Evolutionary conservation across 2,329 filamentous ascomycete genomes (phyloP), one percentile per base, ranked within the genome.

Genomic region (Geosmithia putterillii): DNA sequence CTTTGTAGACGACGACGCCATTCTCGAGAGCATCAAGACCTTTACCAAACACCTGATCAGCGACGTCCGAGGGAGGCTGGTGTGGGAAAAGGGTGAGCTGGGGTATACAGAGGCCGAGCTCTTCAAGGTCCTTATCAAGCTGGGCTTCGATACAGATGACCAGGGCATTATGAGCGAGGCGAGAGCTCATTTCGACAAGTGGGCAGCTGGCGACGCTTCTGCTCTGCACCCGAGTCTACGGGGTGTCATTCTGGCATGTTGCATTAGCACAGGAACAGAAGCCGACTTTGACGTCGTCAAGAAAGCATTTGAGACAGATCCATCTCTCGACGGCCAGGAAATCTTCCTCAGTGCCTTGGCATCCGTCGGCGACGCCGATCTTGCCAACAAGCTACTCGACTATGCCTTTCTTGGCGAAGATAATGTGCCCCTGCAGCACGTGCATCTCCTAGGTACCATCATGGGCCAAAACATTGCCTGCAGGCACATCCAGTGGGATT

Each of bases 241-340:
- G 45, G 72, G 74, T 22, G 78, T 87, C 2, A 76, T 95, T 46
- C 96, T 88, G 71, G 79, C 81, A 46, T 81, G 88, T 32, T 83
- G 79, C 21, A 73, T 95, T 46, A 81, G 79, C 49, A 62, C 64
- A 45, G 77, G 89, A 50, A 79, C 87, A 7, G 78, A 77, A 7
- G 73, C 74, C 42, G 69, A 79, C 15, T 86, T 87, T 51, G 73
- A 83, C 22, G 74, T 81, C 7, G 73, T 98, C 44, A 87, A 90
- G 67, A 78, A 86, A 44, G 89, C 95, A 59, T 96, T 86, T 73
- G 73, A 79, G 49, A 80, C 71, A 42, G 92, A 87, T 12, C 82
- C 83, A 42, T 86, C 88, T 7, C 81, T 95, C 34, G 92, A 96
- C 54, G 89, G 88, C 53, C 94, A 89, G 63, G 88, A 95, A 52